Conservation (phyloP, 768 basidiomycete genomes). For the Mrakia blollopis region DNA sequence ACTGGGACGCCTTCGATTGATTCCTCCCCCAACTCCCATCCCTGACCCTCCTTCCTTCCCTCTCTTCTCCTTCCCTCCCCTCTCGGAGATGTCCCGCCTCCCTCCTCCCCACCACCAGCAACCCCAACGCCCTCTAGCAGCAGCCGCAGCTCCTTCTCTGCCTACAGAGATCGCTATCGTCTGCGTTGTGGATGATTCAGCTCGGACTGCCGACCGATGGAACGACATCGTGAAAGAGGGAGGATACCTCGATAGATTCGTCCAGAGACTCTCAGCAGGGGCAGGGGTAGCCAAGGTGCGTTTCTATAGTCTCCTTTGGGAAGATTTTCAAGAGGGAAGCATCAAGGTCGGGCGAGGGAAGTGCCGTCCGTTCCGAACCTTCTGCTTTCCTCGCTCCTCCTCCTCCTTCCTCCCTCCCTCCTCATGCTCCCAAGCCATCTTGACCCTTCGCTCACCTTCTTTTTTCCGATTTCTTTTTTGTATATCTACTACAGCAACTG, state of each 20-base stretch:
- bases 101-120: neutral
- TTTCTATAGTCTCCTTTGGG: neutral
- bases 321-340: neutral
- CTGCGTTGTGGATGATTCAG: neutral
- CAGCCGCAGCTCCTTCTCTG: neutral
- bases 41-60: neutral
- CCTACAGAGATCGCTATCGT: conserved; percentile 12
- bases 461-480: neutral
- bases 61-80: neutral
- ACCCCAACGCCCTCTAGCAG: neutral
- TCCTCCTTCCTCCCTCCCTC: too few relatives aligned
- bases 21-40: neutral
- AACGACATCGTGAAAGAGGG: conserved; percentile 4
- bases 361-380: neutral
- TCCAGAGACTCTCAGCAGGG: neutral
- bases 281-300: neutral
- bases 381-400: neutral
- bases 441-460: neutral
- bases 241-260: conserved; percentile 6
- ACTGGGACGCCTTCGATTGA: neutral
- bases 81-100: neutral
- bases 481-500: neutral
- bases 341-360: neutral
- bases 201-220: conserved; percentile 11
- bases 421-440: too few relatives aligned